Percentiles rank a stretch among this genome's conserved stretches.
These are phyloP conservation scores for Botrytis fragariae DNA, from an alignment of 2,329 filamentous ascomycete genomes.

Conservation along the genomic window DNA sequence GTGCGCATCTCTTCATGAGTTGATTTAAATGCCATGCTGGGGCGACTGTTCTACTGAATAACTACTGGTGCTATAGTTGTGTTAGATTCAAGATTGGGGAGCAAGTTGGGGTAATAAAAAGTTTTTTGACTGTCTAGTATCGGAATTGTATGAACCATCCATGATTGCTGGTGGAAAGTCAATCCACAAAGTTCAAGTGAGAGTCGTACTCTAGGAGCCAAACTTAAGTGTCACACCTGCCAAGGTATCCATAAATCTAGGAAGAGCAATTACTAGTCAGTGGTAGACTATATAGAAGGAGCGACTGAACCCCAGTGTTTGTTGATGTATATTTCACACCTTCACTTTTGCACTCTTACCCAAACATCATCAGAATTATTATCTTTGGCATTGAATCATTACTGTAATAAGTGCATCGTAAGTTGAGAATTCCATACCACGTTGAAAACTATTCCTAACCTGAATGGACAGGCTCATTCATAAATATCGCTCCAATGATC, in stretches of 20 bases:
- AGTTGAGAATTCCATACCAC: not conserved
- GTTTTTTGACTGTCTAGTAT: not conserved
- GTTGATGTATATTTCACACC: not conserved
- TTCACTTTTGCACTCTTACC: not conserved
- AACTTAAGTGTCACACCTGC: not conserved
- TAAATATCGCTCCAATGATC: not conserved
- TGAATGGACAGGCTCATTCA: slow-evolving; percentile 9
- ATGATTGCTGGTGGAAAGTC: not conserved
- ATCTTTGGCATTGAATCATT: slow-evolving; percentile 26
- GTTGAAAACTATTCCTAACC: not conserved
- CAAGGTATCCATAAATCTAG: not conserved
- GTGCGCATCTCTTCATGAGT: not conserved
- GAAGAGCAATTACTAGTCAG: not conserved
- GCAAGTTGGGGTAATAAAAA: not conserved
- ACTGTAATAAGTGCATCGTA: slow-evolving; percentile 23
- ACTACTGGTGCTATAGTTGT: not conserved
- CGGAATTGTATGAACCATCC: not conserved
- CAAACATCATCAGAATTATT: slow-evolving; percentile 17
- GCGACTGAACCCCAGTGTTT: not conserved
- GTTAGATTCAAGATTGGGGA: not conserved
- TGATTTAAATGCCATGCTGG: not conserved
- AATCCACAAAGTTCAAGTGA: not conserved
- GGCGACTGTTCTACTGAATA: not conserved
- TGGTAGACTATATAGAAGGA: slow-evolving; percentile 12
- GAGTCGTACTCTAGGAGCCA: not conserved